Evolutionary conservation across 805 yeast genomes (phyloP).

Genomic region (Saccharomyces cerevisiae): DNA sequence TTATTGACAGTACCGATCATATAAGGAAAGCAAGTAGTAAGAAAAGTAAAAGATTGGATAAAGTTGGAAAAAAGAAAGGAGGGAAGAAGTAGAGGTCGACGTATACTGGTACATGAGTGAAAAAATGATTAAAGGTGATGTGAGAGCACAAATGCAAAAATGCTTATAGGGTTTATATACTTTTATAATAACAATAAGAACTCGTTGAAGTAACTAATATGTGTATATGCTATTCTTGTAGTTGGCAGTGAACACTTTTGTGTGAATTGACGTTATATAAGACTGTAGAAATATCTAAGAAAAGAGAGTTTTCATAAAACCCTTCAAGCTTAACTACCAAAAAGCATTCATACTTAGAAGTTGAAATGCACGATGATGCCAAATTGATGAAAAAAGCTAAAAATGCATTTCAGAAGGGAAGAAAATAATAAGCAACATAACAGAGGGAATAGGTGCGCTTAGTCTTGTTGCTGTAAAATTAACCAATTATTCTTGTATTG

Average conservation of each 20-base stretch:
- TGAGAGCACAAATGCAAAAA: background rate
- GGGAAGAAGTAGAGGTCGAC: background rate
- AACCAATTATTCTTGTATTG: slow-evolving; percentile 33
- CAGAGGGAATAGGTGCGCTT: background rate
- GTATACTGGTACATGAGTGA: background rate
- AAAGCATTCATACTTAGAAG: background rate
- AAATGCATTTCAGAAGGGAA: background rate
- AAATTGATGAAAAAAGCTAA: background rate
- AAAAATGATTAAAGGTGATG: background rate
- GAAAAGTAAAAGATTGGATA: background rate
- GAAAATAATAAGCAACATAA: background rate
- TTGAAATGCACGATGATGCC: background rate
- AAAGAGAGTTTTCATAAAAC: background rate
- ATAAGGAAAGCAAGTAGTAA: background rate
- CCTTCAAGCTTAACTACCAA: background rate
- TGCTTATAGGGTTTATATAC: background rate
- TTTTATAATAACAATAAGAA: background rate
- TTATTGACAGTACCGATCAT: background rate
- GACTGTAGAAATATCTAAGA: background rate
- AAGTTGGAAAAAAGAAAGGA: background rate
- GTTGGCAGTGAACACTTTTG: background rate
- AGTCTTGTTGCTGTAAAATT: slow-evolving; percentile 28
- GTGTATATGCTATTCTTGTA: background rate
- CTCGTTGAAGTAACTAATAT: background rate
- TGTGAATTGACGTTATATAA: background rate